A percentile compares a stretch with the other conserved stretches of the same genome.
Evolutionary conservation across 1,284 basidiomycete genomes (phyloP).

Genomic region (Fomitopsis betulina): DNA sequence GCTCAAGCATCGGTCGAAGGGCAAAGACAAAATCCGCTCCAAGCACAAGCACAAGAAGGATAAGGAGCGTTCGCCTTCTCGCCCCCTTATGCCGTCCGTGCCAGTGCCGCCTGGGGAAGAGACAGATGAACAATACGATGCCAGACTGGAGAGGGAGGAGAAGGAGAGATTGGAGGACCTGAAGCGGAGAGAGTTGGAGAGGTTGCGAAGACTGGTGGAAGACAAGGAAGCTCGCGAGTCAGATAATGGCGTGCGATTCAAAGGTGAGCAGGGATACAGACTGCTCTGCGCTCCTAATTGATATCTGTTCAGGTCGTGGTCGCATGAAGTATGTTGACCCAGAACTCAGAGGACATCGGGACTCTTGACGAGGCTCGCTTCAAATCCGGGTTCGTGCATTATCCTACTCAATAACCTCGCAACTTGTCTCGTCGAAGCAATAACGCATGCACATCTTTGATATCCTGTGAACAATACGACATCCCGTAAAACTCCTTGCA

Average conservation of each 20-base stretch:
- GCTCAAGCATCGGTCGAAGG: constrained; percentile 21
- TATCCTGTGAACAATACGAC: background rate
- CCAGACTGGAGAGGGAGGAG: constrained; percentile 66
- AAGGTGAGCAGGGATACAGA: constrained; percentile 36
- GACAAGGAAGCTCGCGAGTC: constrained; percentile 27
- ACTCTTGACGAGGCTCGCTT: background rate
- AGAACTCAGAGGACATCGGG: constrained; percentile 31
- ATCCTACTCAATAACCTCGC: background rate
- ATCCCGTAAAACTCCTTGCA: background rate
- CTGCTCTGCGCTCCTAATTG: background rate
- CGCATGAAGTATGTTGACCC: constrained; percentile 68
- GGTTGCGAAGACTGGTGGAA: constrained; percentile 39
- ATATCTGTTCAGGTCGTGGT: constrained; percentile 41
- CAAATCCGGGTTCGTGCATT: background rate
- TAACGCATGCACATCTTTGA: background rate
- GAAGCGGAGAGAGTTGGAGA: constrained; percentile 44
- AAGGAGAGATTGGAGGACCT: constrained; percentile 49
- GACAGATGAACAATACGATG: constrained; percentile 63
- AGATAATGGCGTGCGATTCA: constrained; percentile 53
- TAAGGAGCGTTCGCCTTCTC: constrained; percentile 17
- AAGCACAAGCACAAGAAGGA: constrained; percentile 22
- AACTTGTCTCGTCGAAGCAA: background rate
- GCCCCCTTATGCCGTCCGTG: constrained; percentile 10
- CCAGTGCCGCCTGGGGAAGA: constrained; percentile 46
- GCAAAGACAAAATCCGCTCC: constrained; percentile 20